Evolutionary conservation across 164 flowering plant species (phyloP), one percentile per base, ranked within the genome.

Genomic region (Chimonanthus praecox): DNA sequence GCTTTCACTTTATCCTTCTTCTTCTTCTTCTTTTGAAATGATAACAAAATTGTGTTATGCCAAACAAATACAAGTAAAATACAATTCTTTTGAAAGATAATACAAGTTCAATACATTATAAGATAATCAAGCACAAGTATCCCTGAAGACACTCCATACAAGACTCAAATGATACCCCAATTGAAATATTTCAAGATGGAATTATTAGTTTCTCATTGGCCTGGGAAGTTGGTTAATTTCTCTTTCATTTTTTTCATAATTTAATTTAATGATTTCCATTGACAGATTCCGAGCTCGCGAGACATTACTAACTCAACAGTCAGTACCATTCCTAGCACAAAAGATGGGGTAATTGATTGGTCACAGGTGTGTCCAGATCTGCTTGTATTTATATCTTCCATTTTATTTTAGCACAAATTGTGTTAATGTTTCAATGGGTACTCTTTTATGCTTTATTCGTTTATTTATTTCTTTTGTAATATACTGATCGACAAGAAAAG

Each of bases 281-380:
- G 58, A 74, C 85, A 94, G 98, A 84, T 94, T 72, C 95, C 96
- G 58, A 85, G 80, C 77, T 80, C 93, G 60, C 67, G 49, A 71
- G 98, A 93, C 76, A 84, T 83, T 68, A 49, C 69, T 47, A 74
- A 82, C 65, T 88, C 99, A 74, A 75, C 83, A 63, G 82, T 81
- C 58, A 78, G 74, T 76, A 78, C 84, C 49, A 88, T 93, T 79
- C 98, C 99, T 48, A 86, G 77, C 70, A 89, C 89, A 10, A 76
- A 87, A 74, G 84, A 85, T 79, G 94, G 98, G 71, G 81, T 73
- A 67, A 82, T 95, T 79, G 98, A 95, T 77, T 95, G 99, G 98
- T 90, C 98, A 54, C 88, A 91, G 80, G 98, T 91, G 78, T 78
- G 83, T 80, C 43, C 33, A 49, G 21, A 11, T 70, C 58, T 15